These are phyloP conservation scores for Polygonum aviculare DNA, from an alignment of 148 eudicot species.

Conservation along the genomic window DNA sequence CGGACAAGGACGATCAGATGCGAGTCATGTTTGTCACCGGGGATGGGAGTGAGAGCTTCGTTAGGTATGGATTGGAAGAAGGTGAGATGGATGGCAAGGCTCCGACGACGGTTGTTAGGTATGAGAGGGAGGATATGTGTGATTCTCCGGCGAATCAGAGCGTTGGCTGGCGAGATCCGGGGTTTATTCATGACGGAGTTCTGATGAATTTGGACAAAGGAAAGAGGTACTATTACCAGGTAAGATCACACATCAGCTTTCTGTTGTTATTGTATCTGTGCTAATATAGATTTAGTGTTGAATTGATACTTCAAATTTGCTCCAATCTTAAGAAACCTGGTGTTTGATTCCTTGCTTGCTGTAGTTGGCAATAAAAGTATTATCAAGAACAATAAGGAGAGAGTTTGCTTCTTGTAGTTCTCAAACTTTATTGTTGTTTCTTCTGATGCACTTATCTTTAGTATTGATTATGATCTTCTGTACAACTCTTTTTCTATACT, in stretches of 20 bases:
- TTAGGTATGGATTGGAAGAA: constrained; percentile 51
- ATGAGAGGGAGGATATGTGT: constrained; percentile 85
- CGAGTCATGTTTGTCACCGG: constrained; percentile 69
- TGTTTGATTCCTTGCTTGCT: background rate
- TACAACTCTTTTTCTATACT: background rate
- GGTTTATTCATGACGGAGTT: constrained; percentile 73
- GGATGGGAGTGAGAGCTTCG: constrained; percentile 52
- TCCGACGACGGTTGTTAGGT: constrained; percentile 42
- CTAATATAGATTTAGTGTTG: background rate
- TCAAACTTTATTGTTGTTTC: background rate
- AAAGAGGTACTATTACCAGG: constrained; percentile 69
- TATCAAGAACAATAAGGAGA: background rate
- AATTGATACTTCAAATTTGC: background rate
- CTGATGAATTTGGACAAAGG: constrained; percentile 57
- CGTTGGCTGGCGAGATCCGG: constrained; percentile 97
- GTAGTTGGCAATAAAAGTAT: background rate
- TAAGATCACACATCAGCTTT: constrained; percentile 9
- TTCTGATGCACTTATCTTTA: background rate
- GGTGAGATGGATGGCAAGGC: constrained; percentile 23
- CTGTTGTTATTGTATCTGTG: background rate
- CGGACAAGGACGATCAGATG: constrained; percentile 65
- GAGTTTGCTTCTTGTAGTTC: background rate
- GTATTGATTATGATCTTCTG: background rate
- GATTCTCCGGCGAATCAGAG: constrained; percentile 78
- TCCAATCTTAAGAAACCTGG: background rate